phyloP scores from a whole-genome alignment of 2,329 filamentous ascomycete genomes.

The Alternaria brassicae region DNA sequence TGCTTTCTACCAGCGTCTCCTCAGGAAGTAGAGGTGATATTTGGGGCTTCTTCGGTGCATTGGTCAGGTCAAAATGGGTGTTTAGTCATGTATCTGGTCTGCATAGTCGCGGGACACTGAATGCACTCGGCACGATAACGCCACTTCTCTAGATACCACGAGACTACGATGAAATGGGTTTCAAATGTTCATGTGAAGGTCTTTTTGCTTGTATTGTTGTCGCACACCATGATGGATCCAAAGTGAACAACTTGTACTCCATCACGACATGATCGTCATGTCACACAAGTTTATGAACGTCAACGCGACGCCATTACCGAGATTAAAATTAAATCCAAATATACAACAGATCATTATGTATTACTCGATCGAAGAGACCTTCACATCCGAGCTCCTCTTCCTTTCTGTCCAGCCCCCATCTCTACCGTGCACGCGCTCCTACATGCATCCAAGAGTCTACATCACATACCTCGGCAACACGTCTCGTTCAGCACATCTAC shows the following conservation, averaged over 20 bases:
- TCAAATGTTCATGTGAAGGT: constrained; percentile 34
- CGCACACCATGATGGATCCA: neutral
- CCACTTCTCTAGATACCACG: constrained; percentile 51
- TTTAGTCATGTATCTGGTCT: constrained; percentile 53
- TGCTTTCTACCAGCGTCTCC: constrained; percentile 99
- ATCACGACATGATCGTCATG: neutral
- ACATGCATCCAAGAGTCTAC: neutral
- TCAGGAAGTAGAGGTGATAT: constrained; percentile 81
- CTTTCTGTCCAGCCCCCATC: neutral
- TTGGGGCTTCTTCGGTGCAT: constrained; percentile 51
- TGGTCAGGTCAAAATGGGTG: constrained; percentile 52
- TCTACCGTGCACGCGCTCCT: neutral
- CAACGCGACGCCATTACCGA: no score
- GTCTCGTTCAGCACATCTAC: neutral
- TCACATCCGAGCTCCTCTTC: constrained; percentile 5
- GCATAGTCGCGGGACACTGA: constrained; percentile 48
- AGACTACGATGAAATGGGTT: constrained; percentile 46
- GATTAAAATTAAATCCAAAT: neutral
- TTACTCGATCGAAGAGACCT: neutral
- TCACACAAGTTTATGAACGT: neutral
- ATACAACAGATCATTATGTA: neutral
- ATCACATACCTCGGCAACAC: constrained; percentile 19
- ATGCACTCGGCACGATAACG: constrained; percentile 48
- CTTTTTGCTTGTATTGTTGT: neutral
- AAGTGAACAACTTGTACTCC: neutral